Evolutionary conservation across 768 basidiomycete species (phyloP).

Genomic region (Tricholoma furcatifolium): DNA sequence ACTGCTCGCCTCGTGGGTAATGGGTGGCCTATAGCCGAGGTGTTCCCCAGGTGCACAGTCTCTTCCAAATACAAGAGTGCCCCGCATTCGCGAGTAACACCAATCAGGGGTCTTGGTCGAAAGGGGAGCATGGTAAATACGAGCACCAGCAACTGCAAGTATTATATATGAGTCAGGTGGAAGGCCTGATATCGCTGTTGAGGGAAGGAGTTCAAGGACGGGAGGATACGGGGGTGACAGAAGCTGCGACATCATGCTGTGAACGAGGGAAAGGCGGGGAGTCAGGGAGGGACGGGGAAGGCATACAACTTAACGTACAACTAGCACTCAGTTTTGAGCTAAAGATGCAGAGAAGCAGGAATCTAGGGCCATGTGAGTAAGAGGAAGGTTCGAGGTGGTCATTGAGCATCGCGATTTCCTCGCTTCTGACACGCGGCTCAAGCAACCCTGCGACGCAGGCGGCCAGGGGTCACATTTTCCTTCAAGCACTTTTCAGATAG

Average conservation of each 20-base stretch:
- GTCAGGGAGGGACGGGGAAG: not conserved
- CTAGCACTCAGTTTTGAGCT: conserved; percentile 9
- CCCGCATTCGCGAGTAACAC: conserved; percentile 59
- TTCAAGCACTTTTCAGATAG: not conserved
- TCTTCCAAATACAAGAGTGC: conserved; percentile 55
- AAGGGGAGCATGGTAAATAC: conserved; percentile 63
- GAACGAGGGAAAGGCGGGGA: conserved; percentile 4
- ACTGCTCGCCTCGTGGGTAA: conserved; percentile 22
- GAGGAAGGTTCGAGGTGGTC: conserved; percentile 7
- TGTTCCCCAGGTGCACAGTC: conserved; percentile 35
- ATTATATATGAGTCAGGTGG: conserved; percentile 36
- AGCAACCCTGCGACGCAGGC: not conserved
- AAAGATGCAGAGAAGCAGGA: conserved; percentile 13
- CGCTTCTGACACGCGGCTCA: conserved; percentile 16
- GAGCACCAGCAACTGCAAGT: conserved; percentile 53
- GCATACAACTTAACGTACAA: conserved; percentile 10
- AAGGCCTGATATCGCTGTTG: conserved; percentile 15
- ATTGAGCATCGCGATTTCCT: conserved; percentile 16
- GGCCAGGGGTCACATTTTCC: not conserved
- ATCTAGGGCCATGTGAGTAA: conserved; percentile 9
- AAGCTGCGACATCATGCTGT: conserved; percentile 17
- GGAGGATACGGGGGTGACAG: conserved; percentile 12
- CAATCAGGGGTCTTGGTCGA: conserved; percentile 46
- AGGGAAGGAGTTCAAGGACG: conserved; percentile 10
- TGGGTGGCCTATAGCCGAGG: conserved; percentile 16